Evolutionary conservation across 1,139 yeast species (phyloP).

Genomic region (Hanseniaspora sp.): DNA sequence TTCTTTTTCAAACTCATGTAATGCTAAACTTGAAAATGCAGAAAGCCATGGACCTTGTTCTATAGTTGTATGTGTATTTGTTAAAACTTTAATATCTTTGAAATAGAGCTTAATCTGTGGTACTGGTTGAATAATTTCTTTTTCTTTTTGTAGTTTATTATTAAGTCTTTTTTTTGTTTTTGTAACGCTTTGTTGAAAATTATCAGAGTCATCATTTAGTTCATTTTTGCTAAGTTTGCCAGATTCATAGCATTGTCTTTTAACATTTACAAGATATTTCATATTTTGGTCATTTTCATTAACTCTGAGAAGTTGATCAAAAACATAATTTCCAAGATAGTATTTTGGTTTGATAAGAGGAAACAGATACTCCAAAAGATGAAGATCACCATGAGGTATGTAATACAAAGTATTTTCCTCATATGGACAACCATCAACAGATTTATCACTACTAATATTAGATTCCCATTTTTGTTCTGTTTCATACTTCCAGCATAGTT

Average conservation of each 20-base stretch:
- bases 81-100: background rate
- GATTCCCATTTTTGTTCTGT: slow-evolving; percentile 20
- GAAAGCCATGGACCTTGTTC: slow-evolving; percentile 36
- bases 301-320: slow-evolving; percentile 22
- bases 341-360: slow-evolving; percentile 8
- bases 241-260: background rate
- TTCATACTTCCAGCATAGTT: slow-evolving; percentile 24
- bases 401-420: slow-evolving; percentile 36
- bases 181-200: background rate
- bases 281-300: slow-evolving; percentile 27
- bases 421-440: too few relatives aligned
- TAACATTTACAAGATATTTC: background rate
- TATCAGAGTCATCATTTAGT: background rate
- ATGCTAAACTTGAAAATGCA: slow-evolving; percentile 44
- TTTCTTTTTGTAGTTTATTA: background rate
- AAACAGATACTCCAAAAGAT: slow-evolving; percentile 38
- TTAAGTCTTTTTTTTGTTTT: background rate
- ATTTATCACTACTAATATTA: slow-evolving; percentile 1
- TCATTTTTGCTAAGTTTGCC: background rate
- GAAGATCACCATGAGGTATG: slow-evolving; percentile 67
- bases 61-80: background rate
- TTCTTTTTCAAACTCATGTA: slow-evolving; percentile 29
- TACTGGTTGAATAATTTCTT: background rate
- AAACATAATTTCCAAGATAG: slow-evolving; percentile 11
- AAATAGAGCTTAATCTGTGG: background rate